Evolutionary conservation across 2,329 filamentous ascomycete species (phyloP).

Genomic region (Paraphaeosphaeria minitans): DNA sequence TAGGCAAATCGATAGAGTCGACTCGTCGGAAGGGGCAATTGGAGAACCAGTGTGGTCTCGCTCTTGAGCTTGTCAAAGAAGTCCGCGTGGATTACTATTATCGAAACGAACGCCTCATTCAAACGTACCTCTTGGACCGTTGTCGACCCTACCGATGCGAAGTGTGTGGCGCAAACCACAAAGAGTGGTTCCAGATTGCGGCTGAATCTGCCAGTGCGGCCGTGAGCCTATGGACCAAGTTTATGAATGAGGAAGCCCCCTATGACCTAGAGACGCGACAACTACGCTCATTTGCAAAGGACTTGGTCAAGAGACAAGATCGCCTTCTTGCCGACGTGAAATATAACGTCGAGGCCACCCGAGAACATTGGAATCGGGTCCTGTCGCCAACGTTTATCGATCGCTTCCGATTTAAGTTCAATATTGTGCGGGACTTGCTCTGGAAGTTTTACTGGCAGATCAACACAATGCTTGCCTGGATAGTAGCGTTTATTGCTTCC

Average conservation of each 20-base stretch:
- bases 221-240: not conserved
- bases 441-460: not conserved
- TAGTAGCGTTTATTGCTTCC: not conserved
- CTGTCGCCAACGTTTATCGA: not conserved
- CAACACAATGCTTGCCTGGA: not conserved
- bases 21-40: not conserved
- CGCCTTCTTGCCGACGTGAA: not conserved
- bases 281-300: not conserved
- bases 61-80: not conserved
- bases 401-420: not conserved
- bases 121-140: not conserved
- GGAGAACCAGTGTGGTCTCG: not conserved
- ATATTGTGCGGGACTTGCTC: not conserved
- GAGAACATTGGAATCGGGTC: not conserved
- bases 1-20: not conserved
- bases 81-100: not conserved
- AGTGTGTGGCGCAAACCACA: not conserved
- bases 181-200: not conserved
- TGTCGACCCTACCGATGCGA: not conserved
- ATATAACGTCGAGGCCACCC: not conserved
- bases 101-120: not conserved
- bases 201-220: not conserved
- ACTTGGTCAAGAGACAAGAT: not conserved
- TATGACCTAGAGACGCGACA: not conserved
- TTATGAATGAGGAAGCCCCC: not conserved